These are phyloP conservation scores for Suhomyces pyralidae DNA, from an alignment of 805 yeast species.

Conservation along the genomic window DNA sequence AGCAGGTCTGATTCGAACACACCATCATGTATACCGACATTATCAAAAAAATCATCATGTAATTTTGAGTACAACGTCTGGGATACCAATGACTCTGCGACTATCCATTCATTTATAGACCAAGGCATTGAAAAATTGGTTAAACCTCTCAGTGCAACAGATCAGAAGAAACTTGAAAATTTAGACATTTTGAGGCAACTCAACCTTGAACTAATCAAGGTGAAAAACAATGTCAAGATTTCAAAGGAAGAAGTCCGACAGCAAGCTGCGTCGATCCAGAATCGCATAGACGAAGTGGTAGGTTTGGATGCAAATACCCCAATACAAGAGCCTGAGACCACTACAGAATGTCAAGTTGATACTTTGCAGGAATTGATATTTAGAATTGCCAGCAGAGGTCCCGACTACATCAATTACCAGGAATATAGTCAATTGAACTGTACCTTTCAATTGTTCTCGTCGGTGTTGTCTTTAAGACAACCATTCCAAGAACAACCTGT, in stretches of 20 bases:
- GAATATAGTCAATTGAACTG: conserved; percentile 6
- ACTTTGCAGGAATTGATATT: conserved; percentile 1
- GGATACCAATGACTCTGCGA: conserved; percentile 11
- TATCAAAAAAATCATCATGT: background rate
- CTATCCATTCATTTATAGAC: conserved; percentile 8
- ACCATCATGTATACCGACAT: background rate
- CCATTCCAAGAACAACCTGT: conserved; percentile 82
- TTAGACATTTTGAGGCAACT: conserved; percentile 26
- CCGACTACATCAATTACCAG: conserved; percentile 43
- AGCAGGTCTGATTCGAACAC: background rate
- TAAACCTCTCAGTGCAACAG: conserved; percentile 13
- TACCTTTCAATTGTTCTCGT: conserved; percentile 48
- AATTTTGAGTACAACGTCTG: conserved; percentile 3
- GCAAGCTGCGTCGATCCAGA: conserved; percentile 9
- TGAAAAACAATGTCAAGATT: conserved; percentile 29
- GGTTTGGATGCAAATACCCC: background rate
- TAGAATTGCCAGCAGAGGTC: conserved; percentile 48
- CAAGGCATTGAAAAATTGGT: conserved; percentile 6
- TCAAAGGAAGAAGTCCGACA: conserved; percentile 12
- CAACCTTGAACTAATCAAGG: conserved; percentile 18
- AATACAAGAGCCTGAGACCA: conserved; percentile 1
- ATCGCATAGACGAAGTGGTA: conserved; percentile 12
- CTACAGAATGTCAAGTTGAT: background rate
- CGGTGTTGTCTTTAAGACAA: conserved; percentile 75
- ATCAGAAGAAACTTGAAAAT: conserved; percentile 26